Evolutionary conservation across 495 filamentous ascomycete species (phyloP).

Genomic region (Polyplosphaeria fusca): DNA sequence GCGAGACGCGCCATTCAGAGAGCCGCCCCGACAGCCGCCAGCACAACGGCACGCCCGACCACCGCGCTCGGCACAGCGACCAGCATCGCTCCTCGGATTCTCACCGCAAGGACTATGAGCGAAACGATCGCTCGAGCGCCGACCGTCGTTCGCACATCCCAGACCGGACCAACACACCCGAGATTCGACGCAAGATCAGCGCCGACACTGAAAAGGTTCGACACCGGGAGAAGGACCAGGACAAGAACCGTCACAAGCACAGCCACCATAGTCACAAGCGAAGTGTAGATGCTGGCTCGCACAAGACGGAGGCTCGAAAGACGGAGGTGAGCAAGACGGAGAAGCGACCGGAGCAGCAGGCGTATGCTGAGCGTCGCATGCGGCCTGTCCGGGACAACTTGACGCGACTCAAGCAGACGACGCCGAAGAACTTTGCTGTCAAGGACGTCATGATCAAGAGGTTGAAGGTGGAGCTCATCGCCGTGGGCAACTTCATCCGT

Average conservation of each 20-base stretch:
- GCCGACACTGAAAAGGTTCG: slow-evolving; percentile 26
- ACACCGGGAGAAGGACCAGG: slow-evolving; percentile 11
- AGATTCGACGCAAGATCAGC: slow-evolving; percentile 36
- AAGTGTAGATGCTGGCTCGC: slow-evolving; percentile 23
- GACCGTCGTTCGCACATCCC: slow-evolving; percentile 41
- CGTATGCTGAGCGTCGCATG: slow-evolving; percentile 57
- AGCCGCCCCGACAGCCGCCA: slow-evolving; percentile 44
- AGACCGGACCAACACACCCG: slow-evolving; percentile 39
- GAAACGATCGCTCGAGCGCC: neutral
- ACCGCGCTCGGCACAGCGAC: slow-evolving; percentile 42
- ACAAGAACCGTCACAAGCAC: neutral
- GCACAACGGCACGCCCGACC: slow-evolving; percentile 36
- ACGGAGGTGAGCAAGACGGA: too few species aligned
- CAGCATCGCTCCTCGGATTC: slow-evolving; percentile 45
- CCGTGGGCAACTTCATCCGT: slow-evolving; percentile 53
- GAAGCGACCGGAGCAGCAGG: too few species aligned
- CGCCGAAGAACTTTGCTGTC: slow-evolving; percentile 59
- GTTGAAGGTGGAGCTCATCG: slow-evolving; percentile 49
- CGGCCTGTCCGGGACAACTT: slow-evolving; percentile 60
- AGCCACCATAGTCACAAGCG: slow-evolving; percentile 17
- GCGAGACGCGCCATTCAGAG: slow-evolving; percentile 44
- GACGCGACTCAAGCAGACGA: slow-evolving; percentile 56
- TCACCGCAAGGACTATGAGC: slow-evolving; percentile 27
- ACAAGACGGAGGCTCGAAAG: slow-evolving; percentile 24
- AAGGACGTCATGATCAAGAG: slow-evolving; percentile 56